Evolutionary conservation across 139 green algal species (phyloP).

Genomic region (Chlorella vulgaris): DNA sequence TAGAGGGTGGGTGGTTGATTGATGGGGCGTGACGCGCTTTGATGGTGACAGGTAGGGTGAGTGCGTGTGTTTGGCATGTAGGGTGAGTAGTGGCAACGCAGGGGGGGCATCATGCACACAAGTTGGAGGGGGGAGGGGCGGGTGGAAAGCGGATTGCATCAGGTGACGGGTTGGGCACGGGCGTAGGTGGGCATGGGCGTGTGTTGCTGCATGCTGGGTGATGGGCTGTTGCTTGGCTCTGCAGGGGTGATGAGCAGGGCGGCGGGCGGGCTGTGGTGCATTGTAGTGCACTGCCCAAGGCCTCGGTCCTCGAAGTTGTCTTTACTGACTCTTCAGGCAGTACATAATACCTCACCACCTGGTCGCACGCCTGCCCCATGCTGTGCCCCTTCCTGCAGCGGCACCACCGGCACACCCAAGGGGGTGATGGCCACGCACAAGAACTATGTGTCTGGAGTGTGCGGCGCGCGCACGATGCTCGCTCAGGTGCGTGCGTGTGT

Average conservation of each 20-base stretch:
- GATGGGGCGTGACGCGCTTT: background rate
- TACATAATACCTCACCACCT: no score
- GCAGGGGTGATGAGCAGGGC: background rate
- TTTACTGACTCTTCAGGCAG: no score
- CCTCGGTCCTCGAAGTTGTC: no score
- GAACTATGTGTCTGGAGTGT: slow-evolving; percentile 48
- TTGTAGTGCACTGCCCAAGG: no score
- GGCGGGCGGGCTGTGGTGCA: background rate
- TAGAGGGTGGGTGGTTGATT: background rate
- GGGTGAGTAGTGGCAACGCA: background rate
- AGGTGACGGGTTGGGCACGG: no score
- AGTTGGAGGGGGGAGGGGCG: no score
- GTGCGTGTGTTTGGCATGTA: background rate
- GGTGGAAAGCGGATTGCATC: no score
- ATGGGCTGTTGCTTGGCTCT: background rate
- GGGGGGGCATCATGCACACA: no score
- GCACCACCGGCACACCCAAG: slow-evolving; percentile 69
- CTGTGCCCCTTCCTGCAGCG: slow-evolving; percentile 23
- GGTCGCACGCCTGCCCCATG: no score
- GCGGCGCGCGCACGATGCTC: slow-evolving; percentile 33
- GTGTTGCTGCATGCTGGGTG: no score
- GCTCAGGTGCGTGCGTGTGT: background rate
- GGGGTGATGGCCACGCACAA: slow-evolving; percentile 66
- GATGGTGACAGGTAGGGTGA: background rate
- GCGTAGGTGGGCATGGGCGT: no score